A percentile compares a stretch with the other conserved stretches of the same genome.
Conservation (phyloP, 371 early-diverging fungal species). For the Nosema muscidifuracis region DNA sequence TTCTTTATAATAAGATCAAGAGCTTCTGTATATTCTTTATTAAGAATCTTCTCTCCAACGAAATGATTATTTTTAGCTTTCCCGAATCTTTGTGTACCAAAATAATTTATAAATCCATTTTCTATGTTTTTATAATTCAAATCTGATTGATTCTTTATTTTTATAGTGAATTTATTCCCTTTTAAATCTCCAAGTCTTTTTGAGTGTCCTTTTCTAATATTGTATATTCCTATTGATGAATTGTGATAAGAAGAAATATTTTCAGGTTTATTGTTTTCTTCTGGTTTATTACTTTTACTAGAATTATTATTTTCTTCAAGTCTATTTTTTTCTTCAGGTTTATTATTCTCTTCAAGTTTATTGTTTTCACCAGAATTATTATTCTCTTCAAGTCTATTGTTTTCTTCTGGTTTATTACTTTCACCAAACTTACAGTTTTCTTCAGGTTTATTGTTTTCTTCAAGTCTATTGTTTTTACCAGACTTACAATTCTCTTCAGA, state of each 20-base stretch:
- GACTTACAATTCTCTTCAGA: too few relatives aligned
- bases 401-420: background rate
- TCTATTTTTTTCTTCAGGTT: too few relatives aligned
- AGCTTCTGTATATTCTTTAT: slow-evolving; percentile 67
- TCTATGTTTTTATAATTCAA: background rate
- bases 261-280: background rate
- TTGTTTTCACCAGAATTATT: too few relatives aligned
- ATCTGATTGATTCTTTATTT: slow-evolving; percentile 29
- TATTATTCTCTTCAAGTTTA: too few relatives aligned
- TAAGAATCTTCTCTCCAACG: slow-evolving; percentile 73
- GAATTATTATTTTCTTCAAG: too few relatives aligned
- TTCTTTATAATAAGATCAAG: slow-evolving; percentile 47
- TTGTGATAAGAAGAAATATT: background rate
- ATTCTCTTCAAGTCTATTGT: too few relatives aligned
- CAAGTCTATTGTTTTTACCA: too few relatives aligned
- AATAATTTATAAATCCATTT: slow-evolving; percentile 80
- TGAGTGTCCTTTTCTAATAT: slow-evolving; percentile 36
- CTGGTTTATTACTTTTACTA: background rate
- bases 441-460: too few relatives aligned
- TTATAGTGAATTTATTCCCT: slow-evolving; percentile 54
- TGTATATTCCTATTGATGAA: slow-evolving; percentile 23
- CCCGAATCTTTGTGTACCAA: slow-evolving; percentile 95
- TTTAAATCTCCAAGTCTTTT: slow-evolving; percentile 42
- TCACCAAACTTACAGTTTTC: background rate
- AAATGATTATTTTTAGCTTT: slow-evolving; percentile 74